Conservation (phyloP, 257 asterid genomes). For the Lithospermum erythrorhizon region DNA sequence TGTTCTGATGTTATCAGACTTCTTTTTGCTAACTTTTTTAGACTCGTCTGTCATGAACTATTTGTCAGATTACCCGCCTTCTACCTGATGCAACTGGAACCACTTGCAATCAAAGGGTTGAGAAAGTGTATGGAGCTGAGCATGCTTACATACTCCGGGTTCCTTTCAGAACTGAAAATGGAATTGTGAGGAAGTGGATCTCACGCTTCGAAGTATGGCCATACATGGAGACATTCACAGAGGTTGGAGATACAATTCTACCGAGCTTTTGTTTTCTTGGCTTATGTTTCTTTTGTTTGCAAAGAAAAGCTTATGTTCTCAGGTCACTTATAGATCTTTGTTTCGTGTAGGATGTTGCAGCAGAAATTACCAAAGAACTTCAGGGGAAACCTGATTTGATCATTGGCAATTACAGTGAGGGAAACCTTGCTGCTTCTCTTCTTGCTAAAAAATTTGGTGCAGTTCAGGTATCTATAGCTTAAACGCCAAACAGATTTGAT, state of each 20-base stretch:
- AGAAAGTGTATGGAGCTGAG: conserved; percentile 22
- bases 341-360: conserved; percentile 18
- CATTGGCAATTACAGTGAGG: conserved; percentile 32
- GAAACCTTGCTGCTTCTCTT: conserved; percentile 26
- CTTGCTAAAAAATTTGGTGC: conserved; percentile 26
- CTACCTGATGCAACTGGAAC: conserved; percentile 33
- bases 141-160: conserved; percentile 26
- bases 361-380: conserved; percentile 20
- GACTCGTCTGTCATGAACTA: neutral
- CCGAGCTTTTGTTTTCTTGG: neutral
- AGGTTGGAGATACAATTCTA: conserved; percentile 11
- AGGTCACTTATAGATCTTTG: neutral
- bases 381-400: conserved; percentile 18
- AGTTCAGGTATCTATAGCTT: conserved; percentile 16
- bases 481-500: too few relatives aligned
- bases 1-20: neutral
- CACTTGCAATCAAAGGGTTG: conserved; percentile 25
- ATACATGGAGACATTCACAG: conserved; percentile 27
- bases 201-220: conserved; percentile 36
- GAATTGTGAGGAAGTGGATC: conserved; percentile 27
- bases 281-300: too few relatives aligned
- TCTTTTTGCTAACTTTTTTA: neutral
- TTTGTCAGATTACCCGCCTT: conserved; percentile 22
- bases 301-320: neutral
- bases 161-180: conserved; percentile 28